These are phyloP conservation scores for Sporothrix protearum DNA, from an alignment of 2,329 filamentous ascomycete species.

Conservation along the genomic window DNA sequence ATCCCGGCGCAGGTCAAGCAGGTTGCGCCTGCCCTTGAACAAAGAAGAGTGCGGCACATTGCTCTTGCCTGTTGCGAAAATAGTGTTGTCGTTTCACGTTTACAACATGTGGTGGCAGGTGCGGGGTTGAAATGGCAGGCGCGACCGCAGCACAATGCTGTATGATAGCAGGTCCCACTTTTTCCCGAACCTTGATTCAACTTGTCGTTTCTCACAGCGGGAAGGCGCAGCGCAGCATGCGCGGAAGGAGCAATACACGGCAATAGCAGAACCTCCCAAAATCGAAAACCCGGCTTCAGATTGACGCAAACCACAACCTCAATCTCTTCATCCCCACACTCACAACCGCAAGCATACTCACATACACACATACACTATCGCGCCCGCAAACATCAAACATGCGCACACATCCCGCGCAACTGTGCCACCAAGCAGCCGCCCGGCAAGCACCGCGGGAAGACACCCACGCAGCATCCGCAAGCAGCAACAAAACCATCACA, in stretches of 20 bases:
- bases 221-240: slow-evolving; percentile 13
- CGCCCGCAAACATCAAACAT: not conserved
- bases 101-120: not conserved
- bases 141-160: not conserved
- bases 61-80: not conserved
- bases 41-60: not conserved
- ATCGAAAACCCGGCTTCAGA: not conserved
- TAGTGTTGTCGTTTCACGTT: not conserved
- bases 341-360: not conserved
- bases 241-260: slow-evolving; percentile 2
- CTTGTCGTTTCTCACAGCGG: not conserved
- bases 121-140: slow-evolving; percentile 5
- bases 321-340: not conserved
- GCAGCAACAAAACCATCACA: not conserved
- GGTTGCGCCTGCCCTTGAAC: not conserved
- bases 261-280: not conserved
- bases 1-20: not conserved
- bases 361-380: not conserved
- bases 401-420: not conserved
- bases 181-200: not conserved
- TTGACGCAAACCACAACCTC: not conserved
- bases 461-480: not conserved
- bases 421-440: not conserved
- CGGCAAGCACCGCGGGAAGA: not conserved
- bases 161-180: slow-evolving; percentile 4